These are phyloP conservation scores for Suhomyces sp. DNA, from an alignment of 805 yeast genomes.

Conservation along the genomic window DNA sequence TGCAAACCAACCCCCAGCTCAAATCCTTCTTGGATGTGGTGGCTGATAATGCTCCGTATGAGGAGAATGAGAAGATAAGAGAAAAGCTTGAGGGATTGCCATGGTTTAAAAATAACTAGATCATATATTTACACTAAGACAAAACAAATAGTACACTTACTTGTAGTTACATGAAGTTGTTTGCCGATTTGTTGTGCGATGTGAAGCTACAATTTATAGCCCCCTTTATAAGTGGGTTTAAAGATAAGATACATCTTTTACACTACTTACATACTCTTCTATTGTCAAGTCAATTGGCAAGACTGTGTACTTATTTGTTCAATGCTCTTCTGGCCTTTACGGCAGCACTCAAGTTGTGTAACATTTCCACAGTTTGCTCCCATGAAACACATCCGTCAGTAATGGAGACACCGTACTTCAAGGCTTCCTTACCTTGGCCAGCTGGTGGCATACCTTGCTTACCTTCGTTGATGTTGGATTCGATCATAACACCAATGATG, in stretches of 20 bases:
- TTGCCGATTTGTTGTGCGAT: no score
- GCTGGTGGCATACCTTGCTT: constrained; percentile 72
- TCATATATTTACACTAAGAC: no score
- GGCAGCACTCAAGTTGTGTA: constrained; percentile 75
- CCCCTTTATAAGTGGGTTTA: neutral
- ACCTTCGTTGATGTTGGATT: constrained; percentile 88
- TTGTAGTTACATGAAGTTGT: no score
- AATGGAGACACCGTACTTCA: constrained; percentile 92
- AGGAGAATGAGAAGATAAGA: neutral
- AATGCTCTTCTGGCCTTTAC: constrained; percentile 73
- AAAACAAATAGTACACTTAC: no score
- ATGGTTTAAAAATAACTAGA: neutral
- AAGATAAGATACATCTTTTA: no score
- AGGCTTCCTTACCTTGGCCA: constrained; percentile 49
- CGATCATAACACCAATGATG: constrained; percentile 94
- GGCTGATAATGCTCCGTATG: neutral
- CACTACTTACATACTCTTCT: neutral
- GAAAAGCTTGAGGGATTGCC: neutral
- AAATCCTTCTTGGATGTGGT: neutral
- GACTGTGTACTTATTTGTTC: constrained; percentile 2
- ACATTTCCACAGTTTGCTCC: constrained; percentile 83
- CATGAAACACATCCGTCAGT: constrained; percentile 96
- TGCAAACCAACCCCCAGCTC: constrained; percentile 3
- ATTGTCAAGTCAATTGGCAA: neutral
- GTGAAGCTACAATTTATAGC: neutral